Percentiles rank a stretch among this genome's conserved stretches.
phyloP scores from a whole-genome alignment of 1,284 basidiomycete genomes.

The Moniliophthora roreri region DNA sequence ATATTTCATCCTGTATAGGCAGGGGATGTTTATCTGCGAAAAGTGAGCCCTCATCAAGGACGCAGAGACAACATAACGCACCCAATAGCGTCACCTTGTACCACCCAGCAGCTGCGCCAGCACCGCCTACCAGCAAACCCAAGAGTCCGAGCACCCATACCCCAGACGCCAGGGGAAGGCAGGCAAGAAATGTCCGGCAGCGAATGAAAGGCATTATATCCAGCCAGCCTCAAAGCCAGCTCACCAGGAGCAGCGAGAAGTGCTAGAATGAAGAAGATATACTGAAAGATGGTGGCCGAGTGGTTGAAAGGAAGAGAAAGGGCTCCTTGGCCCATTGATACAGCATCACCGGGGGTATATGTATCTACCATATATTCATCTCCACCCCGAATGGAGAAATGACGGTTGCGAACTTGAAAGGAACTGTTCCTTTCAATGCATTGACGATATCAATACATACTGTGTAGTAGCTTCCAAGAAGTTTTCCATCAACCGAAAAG shows the following conservation, averaged over 20 bases:
- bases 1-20: slow-evolving; percentile 10
- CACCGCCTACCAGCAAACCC: slow-evolving; percentile 11
- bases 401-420: neutral
- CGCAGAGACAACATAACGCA: neutral
- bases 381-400: neutral
- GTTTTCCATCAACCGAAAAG: too few relatives aligned
- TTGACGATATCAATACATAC: too few relatives aligned
- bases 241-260: slow-evolving; percentile 8
- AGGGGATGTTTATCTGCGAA: slow-evolving; percentile 8
- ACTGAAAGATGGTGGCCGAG: neutral
- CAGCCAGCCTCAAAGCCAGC: slow-evolving; percentile 9
- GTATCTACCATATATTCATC: neutral
- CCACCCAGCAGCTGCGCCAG: slow-evolving; percentile 16
- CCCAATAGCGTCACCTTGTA: slow-evolving; percentile 10
- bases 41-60: neutral
- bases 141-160: slow-evolving; percentile 14
- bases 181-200: slow-evolving; percentile 13
- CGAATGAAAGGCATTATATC: slow-evolving; percentile 15
- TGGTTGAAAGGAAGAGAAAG: slow-evolving; percentile 7
- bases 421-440: too few relatives aligned
- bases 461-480: too few relatives aligned
- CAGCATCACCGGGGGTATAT: neutral
- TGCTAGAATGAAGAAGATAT: neutral
- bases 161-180: slow-evolving; percentile 13
- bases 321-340: neutral